phyloP scores from a whole-genome alignment of 2,329 filamentous ascomycete genomes.

The Cladophialophora bantiana region DNA sequence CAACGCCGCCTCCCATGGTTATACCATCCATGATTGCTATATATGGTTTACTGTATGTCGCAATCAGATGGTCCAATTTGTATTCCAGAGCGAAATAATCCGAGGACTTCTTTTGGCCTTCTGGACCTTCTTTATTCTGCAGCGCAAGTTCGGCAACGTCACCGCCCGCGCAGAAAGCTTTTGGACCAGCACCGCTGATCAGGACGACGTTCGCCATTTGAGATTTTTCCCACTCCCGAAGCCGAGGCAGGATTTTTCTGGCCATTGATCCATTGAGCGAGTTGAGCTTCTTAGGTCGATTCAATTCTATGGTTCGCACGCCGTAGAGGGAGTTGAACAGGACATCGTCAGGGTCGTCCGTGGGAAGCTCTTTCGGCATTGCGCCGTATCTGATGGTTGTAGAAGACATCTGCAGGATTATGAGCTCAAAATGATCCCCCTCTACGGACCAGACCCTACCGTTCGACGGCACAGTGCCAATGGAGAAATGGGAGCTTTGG shows the following conservation, averaged over 20 bases:
- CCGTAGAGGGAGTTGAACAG: conserved; percentile 89
- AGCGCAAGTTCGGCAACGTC: conserved; percentile 82
- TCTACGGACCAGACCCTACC: conserved; percentile 15
- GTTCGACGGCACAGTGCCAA: conserved; percentile 25
- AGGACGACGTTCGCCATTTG: conserved; percentile 91
- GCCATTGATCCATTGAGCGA: conserved; percentile 94
- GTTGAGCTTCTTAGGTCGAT: conserved; percentile 90
- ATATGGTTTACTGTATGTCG: conserved; percentile 91
- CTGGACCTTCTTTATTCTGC: conserved; percentile 70
- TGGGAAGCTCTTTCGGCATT: conserved; percentile 62
- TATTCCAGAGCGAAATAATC: conserved; percentile 97
- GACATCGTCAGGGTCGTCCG: conserved; percentile 86
- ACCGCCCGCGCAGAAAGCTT: conserved; percentile 90
- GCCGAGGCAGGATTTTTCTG: conserved; percentile 85
- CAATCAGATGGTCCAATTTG: conserved; percentile 92
- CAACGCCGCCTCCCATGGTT: conserved; percentile 98
- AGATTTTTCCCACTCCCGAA: conserved; percentile 94
- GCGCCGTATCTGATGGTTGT: conserved; percentile 26
- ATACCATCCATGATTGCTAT: conserved; percentile 96
- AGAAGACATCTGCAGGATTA: conserved; percentile 53
- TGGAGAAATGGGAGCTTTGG: conserved; percentile 22
- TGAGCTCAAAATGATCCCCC: conserved; percentile 19
- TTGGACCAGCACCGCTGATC: conserved; percentile 85
- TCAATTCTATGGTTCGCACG: conserved; percentile 89
- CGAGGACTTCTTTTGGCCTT: conserved; percentile 76